Percentiles rank a stretch among this genome's conserved stretches.
phyloP scores from a whole-genome alignment of 1,284 basidiomycete genomes.

The Porogramme epimiltina region DNA sequence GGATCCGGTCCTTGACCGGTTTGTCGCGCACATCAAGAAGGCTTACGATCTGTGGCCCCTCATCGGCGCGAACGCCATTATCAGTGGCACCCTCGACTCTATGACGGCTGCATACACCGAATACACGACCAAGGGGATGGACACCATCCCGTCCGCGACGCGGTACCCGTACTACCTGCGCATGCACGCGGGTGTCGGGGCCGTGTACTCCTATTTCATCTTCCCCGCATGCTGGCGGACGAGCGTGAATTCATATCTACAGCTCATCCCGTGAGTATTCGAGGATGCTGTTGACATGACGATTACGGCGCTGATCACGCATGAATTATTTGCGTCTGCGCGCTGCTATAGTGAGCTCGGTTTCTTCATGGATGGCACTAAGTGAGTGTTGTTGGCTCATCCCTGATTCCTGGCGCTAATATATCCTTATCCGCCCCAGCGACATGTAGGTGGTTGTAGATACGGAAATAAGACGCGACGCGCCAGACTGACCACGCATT shows the following conservation, averaged over 20 bases:
- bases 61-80: constrained; percentile 14
- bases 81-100: constrained; percentile 16
- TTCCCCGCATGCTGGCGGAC: constrained; percentile 11
- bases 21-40: constrained; percentile 5
- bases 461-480: not conserved
- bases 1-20: constrained; percentile 14
- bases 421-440: not conserved
- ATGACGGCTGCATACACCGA: constrained; percentile 16
- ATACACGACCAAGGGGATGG: constrained; percentile 10
- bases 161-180: constrained; percentile 17
- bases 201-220: constrained; percentile 15
- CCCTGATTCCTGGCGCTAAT: not conserved
- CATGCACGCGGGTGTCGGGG: constrained; percentile 6
- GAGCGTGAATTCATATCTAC: constrained; percentile 13
- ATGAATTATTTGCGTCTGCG: not conserved
- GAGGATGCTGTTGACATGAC: not conserved
- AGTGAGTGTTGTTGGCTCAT: constrained; percentile 5
- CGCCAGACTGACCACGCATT: not conserved
- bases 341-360: constrained; percentile 9
- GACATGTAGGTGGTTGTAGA: constrained; percentile 8
- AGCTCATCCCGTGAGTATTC: constrained; percentile 11
- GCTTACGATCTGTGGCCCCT: constrained; percentile 11
- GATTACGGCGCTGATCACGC: not conserved
- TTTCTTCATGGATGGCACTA: constrained; percentile 12
- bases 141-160: constrained; percentile 6